Base-by-base conservation (phyloP, 805 yeast species). In the Suhomyces tanzawaensis region DNA sequence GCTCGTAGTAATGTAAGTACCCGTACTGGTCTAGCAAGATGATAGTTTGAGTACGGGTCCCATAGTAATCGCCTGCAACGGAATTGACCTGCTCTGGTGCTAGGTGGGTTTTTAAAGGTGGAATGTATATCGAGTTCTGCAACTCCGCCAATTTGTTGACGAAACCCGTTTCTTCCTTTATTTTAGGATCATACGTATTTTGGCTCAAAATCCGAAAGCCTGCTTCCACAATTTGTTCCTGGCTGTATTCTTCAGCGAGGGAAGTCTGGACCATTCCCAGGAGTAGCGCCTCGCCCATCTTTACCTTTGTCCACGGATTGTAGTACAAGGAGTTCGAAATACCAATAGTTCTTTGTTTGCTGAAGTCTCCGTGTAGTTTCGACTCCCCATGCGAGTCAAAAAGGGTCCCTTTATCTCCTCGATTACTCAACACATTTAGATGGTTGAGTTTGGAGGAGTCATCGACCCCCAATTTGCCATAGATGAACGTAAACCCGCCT, bases 41-140 rank as follows among this genome's bases (percentile, higher is more conserved):
- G 2, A 88, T 74, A 0, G 95, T 87, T 57, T 89, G 96, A 0
- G 96, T 85, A 38, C 96, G 64, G 0, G 97, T 89, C 0, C 96
- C 96, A 54, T 88, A 90, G 50, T 69, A 79, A 16, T 66, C 58
- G 0, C 88, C 87, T 12, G 69, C 42, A 2, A 52, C 47, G 18
- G 7, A 13, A n/a, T 12, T n/a, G 14, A 15, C 19, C 5, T 19
- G 32, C 6, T 32, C 41, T 3, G 47, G 40, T 11, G 34, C 40
- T 19, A 42, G 24, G 5, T 42, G 43, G 14, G 64, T 56, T 29
- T 58, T 55, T 28, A 85, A 52, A 0, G 88, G 87, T 2, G 95
- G 95, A 7, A 89, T 74, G 52, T 80, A 87, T 4, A 89, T 78
- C 3, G 85, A 76, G 21, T 74, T 62, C 30, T 71, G 70, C 37